Percentiles rank a stretch among this genome's conserved stretches.
phyloP scores from a whole-genome alignment of 805 yeast genomes.

The Alloascoidea hylecoeti region DNA sequence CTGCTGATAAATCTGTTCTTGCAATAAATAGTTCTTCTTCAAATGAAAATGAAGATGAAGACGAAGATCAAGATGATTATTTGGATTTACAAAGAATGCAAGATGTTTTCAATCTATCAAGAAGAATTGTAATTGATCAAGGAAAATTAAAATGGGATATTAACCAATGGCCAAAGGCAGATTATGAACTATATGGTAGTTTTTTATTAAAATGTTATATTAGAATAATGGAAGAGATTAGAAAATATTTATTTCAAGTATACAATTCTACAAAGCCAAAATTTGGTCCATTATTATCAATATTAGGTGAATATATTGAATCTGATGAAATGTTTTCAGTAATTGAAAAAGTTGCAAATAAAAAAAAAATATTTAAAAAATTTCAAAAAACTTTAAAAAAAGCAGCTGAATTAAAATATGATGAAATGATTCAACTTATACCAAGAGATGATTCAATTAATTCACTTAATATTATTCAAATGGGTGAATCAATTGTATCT shows the following conservation, averaged over 20 bases:
- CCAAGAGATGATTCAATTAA: conserved; percentile 46
- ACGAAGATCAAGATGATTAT: too few species aligned
- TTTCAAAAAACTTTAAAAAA: conserved; percentile 21
- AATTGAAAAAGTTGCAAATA: conserved; percentile 20
- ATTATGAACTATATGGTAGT: conserved; percentile 35
- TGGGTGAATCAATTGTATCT: conserved; percentile 37
- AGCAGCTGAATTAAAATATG: conserved; percentile 29
- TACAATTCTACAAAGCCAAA: conserved; percentile 37
- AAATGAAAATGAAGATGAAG: too few species aligned
- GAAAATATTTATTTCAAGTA: conserved; percentile 24
- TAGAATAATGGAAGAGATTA: conserved; percentile 30
- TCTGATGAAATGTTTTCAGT: conserved; percentile 27
- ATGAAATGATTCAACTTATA: conserved; percentile 26
- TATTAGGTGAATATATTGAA: conserved; percentile 36
- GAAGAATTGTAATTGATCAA: conserved; percentile 11
- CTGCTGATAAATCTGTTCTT: conserved; percentile 21
- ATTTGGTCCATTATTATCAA: conserved; percentile 34
- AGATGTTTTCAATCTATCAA: conserved; percentile 20
- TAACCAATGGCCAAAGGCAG: conserved; percentile 25
- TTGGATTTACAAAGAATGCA: conserved; percentile 17
- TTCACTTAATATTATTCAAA: conserved; percentile 38
- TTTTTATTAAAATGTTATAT: conserved; percentile 30
- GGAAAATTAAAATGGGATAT: conserved; percentile 14
- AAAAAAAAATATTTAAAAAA: conserved; percentile 27
- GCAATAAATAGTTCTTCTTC: conserved; percentile 18